phyloP scores from a whole-genome alignment of 2,329 filamentous ascomycete species.

The Sclerotinia sclerotiorum region DNA sequence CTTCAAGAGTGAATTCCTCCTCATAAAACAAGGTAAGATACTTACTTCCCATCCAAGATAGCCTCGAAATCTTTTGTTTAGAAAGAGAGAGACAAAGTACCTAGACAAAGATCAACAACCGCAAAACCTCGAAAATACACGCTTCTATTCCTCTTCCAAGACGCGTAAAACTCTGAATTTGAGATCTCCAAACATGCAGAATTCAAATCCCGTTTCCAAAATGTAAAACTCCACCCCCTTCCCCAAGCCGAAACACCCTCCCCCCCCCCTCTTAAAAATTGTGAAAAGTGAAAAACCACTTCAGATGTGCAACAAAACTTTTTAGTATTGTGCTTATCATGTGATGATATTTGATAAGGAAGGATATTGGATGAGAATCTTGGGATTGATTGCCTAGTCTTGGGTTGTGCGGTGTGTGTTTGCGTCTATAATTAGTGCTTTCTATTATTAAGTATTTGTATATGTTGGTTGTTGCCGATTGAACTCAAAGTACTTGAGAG shows the following conservation, averaged over 20 bases:
- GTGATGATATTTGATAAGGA: background rate
- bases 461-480: background rate
- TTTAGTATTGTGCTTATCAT: too few relatives aligned
- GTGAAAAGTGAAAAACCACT: background rate
- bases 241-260: too few relatives aligned
- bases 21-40: background rate
- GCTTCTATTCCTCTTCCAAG: background rate
- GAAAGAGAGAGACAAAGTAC: background rate
- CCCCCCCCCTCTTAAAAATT: background rate
- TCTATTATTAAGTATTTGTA: background rate
- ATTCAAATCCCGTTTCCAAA: background rate
- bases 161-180: background rate
- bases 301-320: background rate
- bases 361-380: background rate
- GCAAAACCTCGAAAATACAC: background rate
- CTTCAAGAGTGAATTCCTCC: too few relatives aligned
- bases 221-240: rapidly evolving
- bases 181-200: background rate
- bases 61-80: background rate
- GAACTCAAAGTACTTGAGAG: background rate
- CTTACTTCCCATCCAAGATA: background rate
- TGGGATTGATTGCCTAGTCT: too few relatives aligned
- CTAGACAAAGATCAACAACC: background rate
- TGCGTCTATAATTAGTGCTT: too few relatives aligned
- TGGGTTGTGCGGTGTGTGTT: background rate